These are phyloP conservation scores for Chaetoceros muelleri DNA, from an alignment of 108 stramenopile species.

Conservation along the genomic window DNA sequence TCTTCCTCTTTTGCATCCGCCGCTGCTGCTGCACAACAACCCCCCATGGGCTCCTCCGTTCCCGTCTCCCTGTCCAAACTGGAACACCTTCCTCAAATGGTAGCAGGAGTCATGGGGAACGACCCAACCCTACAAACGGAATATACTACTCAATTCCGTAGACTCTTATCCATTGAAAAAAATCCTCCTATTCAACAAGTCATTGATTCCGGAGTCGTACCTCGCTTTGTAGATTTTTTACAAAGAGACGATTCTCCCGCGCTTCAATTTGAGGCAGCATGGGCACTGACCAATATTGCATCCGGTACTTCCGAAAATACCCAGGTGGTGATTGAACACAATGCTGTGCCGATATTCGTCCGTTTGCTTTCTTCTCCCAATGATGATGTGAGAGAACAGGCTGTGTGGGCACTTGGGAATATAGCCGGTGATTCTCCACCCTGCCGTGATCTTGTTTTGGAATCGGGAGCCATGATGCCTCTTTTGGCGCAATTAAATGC, in stretches of 20 bases:
- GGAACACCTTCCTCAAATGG: conserved; percentile 83
- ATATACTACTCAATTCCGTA: conserved; percentile 91
- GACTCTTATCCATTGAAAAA: conserved; percentile 92
- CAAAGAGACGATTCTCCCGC: conserved; percentile 86
- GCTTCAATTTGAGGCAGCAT: conserved; percentile 98
- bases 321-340: conserved; percentile 93
- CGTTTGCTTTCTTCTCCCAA: conserved; percentile 83
- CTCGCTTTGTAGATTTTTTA: conserved; percentile 93
- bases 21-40: neutral
- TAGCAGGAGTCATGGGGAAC: conserved; percentile 80
- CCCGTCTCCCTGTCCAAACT: conserved; percentile 35
- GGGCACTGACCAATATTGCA: conserved; percentile 99
- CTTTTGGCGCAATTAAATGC: conserved; percentile 88
- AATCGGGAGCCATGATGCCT: conserved; percentile 87
- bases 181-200: conserved; percentile 98
- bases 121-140: conserved; percentile 79
- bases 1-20: neutral
- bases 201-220: conserved; percentile 93
- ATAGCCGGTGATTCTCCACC: conserved; percentile 97
- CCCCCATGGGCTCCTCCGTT: conserved; percentile 1
- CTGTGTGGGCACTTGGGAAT: conserved; percentile 98
- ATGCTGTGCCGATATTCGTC: conserved; percentile 97
- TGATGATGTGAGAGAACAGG: conserved; percentile 96
- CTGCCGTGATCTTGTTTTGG: conserved; percentile 92
- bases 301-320: conserved; percentile 96